Percentiles rank a stretch among this genome's conserved stretches.
Evolutionary conservation across 768 basidiomycete genomes (phyloP).

Genomic region (Ramaria rubella): DNA sequence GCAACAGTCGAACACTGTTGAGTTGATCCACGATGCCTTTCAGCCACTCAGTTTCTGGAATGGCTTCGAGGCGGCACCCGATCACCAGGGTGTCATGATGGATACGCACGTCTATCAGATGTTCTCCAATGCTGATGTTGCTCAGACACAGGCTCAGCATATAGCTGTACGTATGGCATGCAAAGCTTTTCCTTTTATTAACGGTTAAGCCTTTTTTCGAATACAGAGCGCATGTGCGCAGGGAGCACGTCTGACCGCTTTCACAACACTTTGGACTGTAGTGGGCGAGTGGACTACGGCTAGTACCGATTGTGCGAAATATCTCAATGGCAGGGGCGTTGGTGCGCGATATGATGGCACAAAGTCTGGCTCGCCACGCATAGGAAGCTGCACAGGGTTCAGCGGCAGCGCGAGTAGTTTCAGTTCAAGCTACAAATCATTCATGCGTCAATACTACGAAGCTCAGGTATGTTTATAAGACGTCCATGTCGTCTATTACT

Average conservation of each 20-base stretch:
- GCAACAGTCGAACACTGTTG: conserved; percentile 49
- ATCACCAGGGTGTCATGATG: conserved; percentile 61
- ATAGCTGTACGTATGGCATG: conserved; percentile 6
- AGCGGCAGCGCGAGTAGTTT: conserved; percentile 74
- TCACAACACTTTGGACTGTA: conserved; percentile 63
- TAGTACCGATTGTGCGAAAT: conserved; percentile 69
- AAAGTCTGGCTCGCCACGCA: conserved; percentile 51
- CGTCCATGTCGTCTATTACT: not conserved
- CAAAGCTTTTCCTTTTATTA: not conserved
- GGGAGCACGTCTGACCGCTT: conserved; percentile 39
- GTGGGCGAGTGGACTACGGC: conserved; percentile 89
- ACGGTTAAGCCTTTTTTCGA: not conserved
- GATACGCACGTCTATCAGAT: conserved; percentile 79
- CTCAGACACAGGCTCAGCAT: conserved; percentile 1
- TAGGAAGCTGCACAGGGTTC: conserved; percentile 68
- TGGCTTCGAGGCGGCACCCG: conserved; percentile 48
- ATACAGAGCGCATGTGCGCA: conserved; percentile 43
- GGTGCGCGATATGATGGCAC: conserved; percentile 57
- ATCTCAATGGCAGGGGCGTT: conserved; percentile 75
- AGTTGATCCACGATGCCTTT: conserved; percentile 75
- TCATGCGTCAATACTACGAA: conserved; percentile 78
- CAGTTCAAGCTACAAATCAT: conserved; percentile 71
- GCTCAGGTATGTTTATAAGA: conserved; percentile 47
- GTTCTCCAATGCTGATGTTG: conserved; percentile 40
- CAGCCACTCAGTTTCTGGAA: conserved; percentile 66